phyloP scores from a whole-genome alignment of 1,284 basidiomycete genomes.

The Nidula niveotomentosa region DNA sequence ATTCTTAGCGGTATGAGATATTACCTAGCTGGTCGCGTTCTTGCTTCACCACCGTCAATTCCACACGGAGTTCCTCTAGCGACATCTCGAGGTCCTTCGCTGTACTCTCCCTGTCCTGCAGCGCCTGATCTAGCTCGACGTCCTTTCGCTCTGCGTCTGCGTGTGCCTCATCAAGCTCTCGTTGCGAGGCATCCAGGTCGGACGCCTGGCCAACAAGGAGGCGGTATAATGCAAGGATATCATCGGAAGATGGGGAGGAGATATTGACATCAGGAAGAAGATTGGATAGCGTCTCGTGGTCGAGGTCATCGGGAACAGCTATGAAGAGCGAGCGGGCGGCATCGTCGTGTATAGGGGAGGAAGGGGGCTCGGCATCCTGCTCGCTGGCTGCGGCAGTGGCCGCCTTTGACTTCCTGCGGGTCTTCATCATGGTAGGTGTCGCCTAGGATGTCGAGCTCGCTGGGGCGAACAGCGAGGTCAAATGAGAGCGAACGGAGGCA shows the following conservation, averaged over 20 bases:
- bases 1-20: slow-evolving; percentile 9
- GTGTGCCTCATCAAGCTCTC: slow-evolving; percentile 63
- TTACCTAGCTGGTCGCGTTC: slow-evolving; percentile 67
- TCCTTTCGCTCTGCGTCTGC: slow-evolving; percentile 69
- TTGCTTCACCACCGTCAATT: slow-evolving; percentile 50
- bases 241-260: slow-evolving; percentile 53
- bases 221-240: slow-evolving; percentile 60
- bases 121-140: slow-evolving; percentile 74
- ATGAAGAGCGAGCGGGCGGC: slow-evolving; percentile 25
- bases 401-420: slow-evolving; percentile 40
- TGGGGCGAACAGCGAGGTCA: slow-evolving; percentile 30
- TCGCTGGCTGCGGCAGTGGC: slow-evolving; percentile 22
- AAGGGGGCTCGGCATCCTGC: slow-evolving; percentile 14
- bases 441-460: slow-evolving; percentile 22
- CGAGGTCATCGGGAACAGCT: slow-evolving; percentile 54
- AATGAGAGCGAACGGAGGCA: slow-evolving; percentile 3
- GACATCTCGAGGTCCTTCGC: slow-evolving; percentile 53
- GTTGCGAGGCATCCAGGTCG: slow-evolving; percentile 50
- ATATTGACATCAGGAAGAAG: slow-evolving; percentile 57
- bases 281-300: slow-evolving; percentile 52
- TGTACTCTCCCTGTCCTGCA: slow-evolving; percentile 68
- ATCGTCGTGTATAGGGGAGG: slow-evolving; percentile 8
- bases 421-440: slow-evolving; percentile 33
- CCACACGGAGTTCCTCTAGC: slow-evolving; percentile 48
- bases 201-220: slow-evolving; percentile 55